Evolutionary conservation across 192 early-diverging fungal genomes (phyloP).

Genomic region (Gonapodya prolifera): DNA sequence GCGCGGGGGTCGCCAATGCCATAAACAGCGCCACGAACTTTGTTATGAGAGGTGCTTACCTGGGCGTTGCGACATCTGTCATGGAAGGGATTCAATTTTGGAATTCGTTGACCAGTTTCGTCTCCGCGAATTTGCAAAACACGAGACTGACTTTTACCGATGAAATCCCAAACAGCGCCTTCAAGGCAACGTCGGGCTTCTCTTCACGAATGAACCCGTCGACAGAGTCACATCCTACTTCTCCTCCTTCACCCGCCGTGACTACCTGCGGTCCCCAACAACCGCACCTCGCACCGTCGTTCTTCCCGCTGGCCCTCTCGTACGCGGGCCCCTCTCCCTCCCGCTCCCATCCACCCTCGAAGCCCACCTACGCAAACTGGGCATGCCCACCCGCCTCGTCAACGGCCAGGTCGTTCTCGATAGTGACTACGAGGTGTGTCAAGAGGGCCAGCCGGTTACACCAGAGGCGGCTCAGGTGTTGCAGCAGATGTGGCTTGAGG

Average conservation of each 20-base stretch:
- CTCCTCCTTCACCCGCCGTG: constrained; percentile 40
- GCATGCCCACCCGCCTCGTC: constrained; percentile 70
- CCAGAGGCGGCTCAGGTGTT: constrained; percentile 81
- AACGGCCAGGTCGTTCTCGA: constrained; percentile 50
- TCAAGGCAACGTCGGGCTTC: constrained; percentile 72
- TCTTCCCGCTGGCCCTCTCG: constrained; percentile 30
- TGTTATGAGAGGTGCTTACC: not conserved
- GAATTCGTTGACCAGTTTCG: not conserved
- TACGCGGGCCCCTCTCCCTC: constrained; percentile 18
- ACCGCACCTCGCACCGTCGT: constrained; percentile 64
- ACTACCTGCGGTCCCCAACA: constrained; percentile 72
- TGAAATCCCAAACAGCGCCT: constrained; percentile 37
- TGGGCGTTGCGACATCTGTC: not conserved
- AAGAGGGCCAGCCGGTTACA: constrained; percentile 66
- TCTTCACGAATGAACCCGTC: constrained; percentile 48
- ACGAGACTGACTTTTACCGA: too few relatives aligned
- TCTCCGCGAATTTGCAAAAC: too few relatives aligned
- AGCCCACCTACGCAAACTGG: constrained; percentile 71
- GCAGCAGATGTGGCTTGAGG: constrained; percentile 74
- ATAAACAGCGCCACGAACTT: not conserved
- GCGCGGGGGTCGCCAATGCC: not conserved
- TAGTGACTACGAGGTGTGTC: constrained; percentile 71
- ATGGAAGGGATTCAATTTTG: not conserved
- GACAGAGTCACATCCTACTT: constrained; percentile 21
- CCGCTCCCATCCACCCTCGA: constrained; percentile 89